These are phyloP conservation scores for Colletotrichum sojae DNA, from an alignment of 2,329 filamentous ascomycete genomes.

Conservation along the genomic window DNA sequence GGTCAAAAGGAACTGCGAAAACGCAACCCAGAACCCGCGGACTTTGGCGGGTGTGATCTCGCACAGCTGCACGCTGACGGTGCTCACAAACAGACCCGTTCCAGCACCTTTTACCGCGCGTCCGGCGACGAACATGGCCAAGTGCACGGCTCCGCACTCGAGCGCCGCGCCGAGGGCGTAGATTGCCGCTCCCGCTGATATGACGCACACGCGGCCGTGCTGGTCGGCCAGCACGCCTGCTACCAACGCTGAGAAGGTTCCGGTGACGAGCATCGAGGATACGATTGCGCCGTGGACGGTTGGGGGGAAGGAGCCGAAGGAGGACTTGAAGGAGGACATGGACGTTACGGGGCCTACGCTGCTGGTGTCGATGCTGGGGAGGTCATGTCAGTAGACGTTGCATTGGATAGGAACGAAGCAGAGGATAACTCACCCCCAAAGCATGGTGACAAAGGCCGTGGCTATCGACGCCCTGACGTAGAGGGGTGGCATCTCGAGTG, in stretches of 20 bases:
- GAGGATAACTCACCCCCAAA: conserved; percentile 19
- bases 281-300: conserved; percentile 72
- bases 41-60: conserved; percentile 69
- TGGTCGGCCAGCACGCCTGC: conserved; percentile 68
- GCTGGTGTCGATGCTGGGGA: conserved; percentile 57
- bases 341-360: conserved; percentile 72
- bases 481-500: conserved; percentile 13
- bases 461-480: conserved; percentile 25
- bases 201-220: conserved; percentile 66
- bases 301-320: conserved; percentile 67
- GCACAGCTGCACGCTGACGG: conserved; percentile 67
- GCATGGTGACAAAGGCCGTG: not conserved
- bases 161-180: conserved; percentile 67
- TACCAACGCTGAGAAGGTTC: conserved; percentile 70
- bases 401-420: too few species aligned
- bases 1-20: conserved; percentile 67
- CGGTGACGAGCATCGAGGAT: conserved; percentile 71
- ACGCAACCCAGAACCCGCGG: conserved; percentile 65
- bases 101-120: conserved; percentile 70
- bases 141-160: conserved; percentile 49
- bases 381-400: too few species aligned
- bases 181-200: conserved; percentile 64
- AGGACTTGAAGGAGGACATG: conserved; percentile 65
- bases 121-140: conserved; percentile 69
- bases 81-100: conserved; percentile 69